These are phyloP conservation scores for Penicillium angulare DNA, from an alignment of 495 filamentous ascomycete genomes.

Conservation along the genomic window DNA sequence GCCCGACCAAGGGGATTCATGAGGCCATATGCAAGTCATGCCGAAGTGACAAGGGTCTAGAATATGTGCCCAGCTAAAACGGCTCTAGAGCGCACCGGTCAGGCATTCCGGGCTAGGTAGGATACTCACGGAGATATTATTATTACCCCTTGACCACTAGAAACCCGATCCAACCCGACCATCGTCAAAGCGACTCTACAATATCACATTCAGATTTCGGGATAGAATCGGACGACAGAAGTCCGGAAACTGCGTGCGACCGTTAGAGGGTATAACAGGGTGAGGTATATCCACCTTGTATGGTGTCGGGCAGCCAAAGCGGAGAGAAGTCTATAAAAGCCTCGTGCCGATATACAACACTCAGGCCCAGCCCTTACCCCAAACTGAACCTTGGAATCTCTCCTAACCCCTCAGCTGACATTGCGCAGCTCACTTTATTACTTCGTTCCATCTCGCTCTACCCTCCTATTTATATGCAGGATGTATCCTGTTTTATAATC, in stretches of 20 bases:
- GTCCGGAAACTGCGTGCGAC: not conserved
- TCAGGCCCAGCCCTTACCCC: not conserved
- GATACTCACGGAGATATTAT: too few relatives aligned
- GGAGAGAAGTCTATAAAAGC: slow-evolving; percentile 2
- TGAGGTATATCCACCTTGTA: slow-evolving; percentile 11
- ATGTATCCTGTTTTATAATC: not conserved
- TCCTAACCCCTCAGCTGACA: slow-evolving; percentile 5
- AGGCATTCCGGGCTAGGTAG: too few relatives aligned
- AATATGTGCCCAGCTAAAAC: not conserved
- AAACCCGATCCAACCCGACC: slow-evolving; percentile 2
- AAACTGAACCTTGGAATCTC: not conserved
- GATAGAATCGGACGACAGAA: not conserved
- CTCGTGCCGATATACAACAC: not conserved
- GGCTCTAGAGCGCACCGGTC: not conserved
- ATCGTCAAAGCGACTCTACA: not conserved
- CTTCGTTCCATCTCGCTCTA: not conserved
- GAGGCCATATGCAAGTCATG: not conserved
- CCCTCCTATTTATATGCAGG: not conserved
- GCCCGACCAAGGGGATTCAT: not conserved
- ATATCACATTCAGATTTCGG: slow-evolving; percentile 2
- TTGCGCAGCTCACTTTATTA: not conserved
- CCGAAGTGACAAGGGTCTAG: not conserved
- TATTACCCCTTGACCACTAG: not conserved
- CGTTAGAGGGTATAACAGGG: slow-evolving; percentile 6
- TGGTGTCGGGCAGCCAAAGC: slow-evolving; percentile 9